These are phyloP conservation scores for Lactifluus volemus DNA, from an alignment of 768 basidiomycete genomes.

Conservation along the genomic window DNA sequence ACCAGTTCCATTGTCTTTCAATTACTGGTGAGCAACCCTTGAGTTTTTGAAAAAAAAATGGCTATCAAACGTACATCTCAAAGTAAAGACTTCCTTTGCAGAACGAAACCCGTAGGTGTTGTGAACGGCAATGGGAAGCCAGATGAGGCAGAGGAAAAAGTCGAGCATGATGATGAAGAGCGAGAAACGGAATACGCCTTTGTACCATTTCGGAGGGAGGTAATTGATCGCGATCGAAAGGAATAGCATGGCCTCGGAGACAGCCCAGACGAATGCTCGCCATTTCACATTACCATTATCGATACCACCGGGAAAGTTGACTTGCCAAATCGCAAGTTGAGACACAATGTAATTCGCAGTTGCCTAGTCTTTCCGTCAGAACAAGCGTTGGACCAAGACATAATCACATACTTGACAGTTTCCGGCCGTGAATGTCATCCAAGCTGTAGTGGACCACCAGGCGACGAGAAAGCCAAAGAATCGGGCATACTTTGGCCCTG, in stretches of 20 bases:
- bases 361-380: slow-evolving; percentile 38
- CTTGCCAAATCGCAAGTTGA: slow-evolving; percentile 68
- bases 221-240: slow-evolving; percentile 77
- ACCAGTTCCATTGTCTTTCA: slow-evolving; percentile 80
- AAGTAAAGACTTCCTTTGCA: slow-evolving; percentile 75
- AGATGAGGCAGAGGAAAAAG: slow-evolving; percentile 80
- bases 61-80: slow-evolving; percentile 48
- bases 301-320: slow-evolving; percentile 77
- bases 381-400: neutral
- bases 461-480: slow-evolving; percentile 87
- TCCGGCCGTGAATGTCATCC: slow-evolving; percentile 89
- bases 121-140: slow-evolving; percentile 88
- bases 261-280: slow-evolving; percentile 76
- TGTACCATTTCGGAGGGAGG: slow-evolving; percentile 68
- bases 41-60: neutral
- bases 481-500: slow-evolving; percentile 77
- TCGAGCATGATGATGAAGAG: slow-evolving; percentile 72
- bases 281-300: slow-evolving; percentile 68
- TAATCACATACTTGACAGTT: slow-evolving; percentile 63
- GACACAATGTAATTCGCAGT: slow-evolving; percentile 89
- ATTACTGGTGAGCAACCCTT: neutral
- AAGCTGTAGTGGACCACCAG: slow-evolving; percentile 93
- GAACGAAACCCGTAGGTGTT: slow-evolving; percentile 84
- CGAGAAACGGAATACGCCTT: slow-evolving; percentile 68
- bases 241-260: slow-evolving; percentile 66